Evolutionary conservation across 306 rosid genomes (phyloP), one percentile per base, ranked within the genome.

Genomic region (Trifolium subterraneum): DNA sequence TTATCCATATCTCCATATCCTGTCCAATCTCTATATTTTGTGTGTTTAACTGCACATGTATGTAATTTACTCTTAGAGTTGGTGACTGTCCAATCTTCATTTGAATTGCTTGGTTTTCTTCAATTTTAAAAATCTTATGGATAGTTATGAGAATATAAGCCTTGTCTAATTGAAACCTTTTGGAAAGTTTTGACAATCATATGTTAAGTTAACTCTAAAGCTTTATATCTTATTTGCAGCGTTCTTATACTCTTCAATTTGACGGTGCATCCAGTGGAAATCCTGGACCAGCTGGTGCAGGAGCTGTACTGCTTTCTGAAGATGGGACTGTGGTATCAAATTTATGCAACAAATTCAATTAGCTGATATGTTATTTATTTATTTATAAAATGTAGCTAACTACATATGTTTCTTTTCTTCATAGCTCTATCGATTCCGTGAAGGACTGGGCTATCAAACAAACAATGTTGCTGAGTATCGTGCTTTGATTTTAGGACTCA

Each of bases 211-310:
- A n/a, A n/a, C 11, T 20, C 61, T 47, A 15, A 15, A 47, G 25
- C 19, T 19, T 52, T 52, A 6, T 15, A 55, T 48, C 41, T 25
- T 25, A 13, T 79, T 35, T 35, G 38, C 8, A 35, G 38, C 38
- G 8, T 3, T 35, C 38, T 35, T 35, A 9, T 8, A 35, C 4
- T 1, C 38, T 35, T 35, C 1, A 4, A 9, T 35, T 35, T 35
- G 38, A 35, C 7, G 38, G 38, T 35, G 38, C 38, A 7, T 7
- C 8, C 9, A 35, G 8, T 1, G 38, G 38, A 7, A 35, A 35
- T 35, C 38, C 97, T 82, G 97, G 98, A 76, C 86, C 64, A 20
- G 82, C 97, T 72, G 97, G 98, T 65, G 96, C 98, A 19, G 98
- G 97, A 77, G 97, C 94, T 77, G 79, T 90, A 62, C 80, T 94